Percentiles rank a stretch among this genome's conserved stretches.
These are phyloP conservation scores for Ceratobasidium sp. DNA, from an alignment of 1,284 basidiomycete species.

Conservation along the genomic window DNA sequence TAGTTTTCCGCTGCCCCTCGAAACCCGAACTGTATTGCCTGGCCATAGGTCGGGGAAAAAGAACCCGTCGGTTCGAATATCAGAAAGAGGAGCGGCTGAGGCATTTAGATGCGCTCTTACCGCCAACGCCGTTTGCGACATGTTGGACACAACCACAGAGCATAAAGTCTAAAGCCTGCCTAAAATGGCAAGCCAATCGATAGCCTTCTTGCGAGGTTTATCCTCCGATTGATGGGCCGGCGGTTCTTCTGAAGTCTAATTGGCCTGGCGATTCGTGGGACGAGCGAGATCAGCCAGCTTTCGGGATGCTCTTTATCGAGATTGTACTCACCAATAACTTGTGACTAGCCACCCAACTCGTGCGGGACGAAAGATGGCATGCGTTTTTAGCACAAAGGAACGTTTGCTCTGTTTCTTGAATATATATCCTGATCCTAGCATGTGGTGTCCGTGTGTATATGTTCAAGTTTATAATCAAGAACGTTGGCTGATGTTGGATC, in stretches of 20 bases:
- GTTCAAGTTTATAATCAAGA: no score
- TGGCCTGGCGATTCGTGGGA: not conserved
- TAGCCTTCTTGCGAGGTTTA: conserved; percentile 5
- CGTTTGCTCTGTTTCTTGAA: no score
- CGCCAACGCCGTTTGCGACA: not conserved
- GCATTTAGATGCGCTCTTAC: conserved; percentile 9
- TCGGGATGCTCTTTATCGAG: no score
- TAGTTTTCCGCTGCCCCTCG: not conserved
- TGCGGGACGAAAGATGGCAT: no score
- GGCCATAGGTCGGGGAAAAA: not conserved
- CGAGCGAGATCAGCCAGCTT: not conserved
- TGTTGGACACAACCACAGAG: not conserved
- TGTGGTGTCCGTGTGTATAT: no score
- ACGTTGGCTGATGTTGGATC: no score
- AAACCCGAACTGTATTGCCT: not conserved
- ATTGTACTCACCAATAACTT: no score
- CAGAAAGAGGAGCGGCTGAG: not conserved
- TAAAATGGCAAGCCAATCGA: conserved; percentile 16
- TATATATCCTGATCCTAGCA: no score
- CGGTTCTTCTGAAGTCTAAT: conserved; percentile 8
- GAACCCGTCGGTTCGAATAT: not conserved
- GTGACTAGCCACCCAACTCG: no score
- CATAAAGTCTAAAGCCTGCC: not conserved
- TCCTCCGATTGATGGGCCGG: not conserved
- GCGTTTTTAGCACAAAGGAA: no score